A percentile compares a stretch with the other conserved stretches of the same genome.
These are phyloP conservation scores for Metarhizium rileyi DNA, from an alignment of 2,329 filamentous ascomycete genomes.

Conservation along the genomic window DNA sequence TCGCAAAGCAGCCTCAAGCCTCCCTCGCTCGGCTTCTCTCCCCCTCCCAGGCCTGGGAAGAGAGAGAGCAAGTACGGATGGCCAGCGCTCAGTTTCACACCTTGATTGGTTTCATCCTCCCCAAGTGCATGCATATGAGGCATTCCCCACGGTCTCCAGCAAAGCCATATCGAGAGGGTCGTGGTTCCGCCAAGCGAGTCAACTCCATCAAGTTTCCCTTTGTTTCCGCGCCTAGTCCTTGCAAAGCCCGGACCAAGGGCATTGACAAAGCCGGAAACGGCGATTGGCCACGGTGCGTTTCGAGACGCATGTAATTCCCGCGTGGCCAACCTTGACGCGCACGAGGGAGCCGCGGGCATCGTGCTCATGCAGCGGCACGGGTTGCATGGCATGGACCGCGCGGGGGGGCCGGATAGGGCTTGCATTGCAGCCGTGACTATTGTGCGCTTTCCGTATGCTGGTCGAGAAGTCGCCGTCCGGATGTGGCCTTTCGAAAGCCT, in stretches of 20 bases:
- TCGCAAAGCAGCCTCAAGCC: background rate
- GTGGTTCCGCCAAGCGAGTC: no score
- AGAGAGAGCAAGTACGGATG: background rate
- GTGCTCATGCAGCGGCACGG: background rate
- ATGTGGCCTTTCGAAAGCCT: no score
- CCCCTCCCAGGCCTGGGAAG: background rate
- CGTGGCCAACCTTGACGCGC: background rate
- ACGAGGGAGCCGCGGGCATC: no score
- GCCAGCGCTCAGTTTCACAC: background rate
- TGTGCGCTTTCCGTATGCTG: no score
- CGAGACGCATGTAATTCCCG: background rate
- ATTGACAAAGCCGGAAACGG: background rate
- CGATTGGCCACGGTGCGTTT: background rate
- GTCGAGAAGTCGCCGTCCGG: no score
- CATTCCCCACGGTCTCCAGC: background rate
- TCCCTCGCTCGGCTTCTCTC: background rate
- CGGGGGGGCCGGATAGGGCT: background rate
- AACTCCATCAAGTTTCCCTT: background rate
- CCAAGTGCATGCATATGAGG: background rate
- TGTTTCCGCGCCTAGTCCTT: background rate
- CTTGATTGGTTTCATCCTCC: background rate
- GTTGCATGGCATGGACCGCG: background rate
- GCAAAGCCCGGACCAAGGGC: background rate
- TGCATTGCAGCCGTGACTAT: no score
- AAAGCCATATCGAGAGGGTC: background rate